These are phyloP conservation scores for Kluyveromyces siamensis DNA, from an alignment of 805 yeast species.

Conservation along the genomic window DNA sequence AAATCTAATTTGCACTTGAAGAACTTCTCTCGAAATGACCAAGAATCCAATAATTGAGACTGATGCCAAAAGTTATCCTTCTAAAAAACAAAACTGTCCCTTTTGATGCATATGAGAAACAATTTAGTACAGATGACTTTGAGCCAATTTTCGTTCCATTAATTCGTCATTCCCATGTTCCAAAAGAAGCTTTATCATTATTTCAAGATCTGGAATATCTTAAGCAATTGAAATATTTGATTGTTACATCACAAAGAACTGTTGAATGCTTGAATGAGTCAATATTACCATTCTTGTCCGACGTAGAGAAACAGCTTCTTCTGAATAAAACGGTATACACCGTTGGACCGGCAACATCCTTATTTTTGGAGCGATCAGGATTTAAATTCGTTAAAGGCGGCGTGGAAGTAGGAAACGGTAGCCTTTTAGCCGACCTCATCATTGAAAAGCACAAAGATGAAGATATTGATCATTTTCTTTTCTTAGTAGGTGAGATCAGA, in stretches of 20 bases:
- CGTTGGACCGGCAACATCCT: conserved; percentile 84
- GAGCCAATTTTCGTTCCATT: conserved; percentile 61
- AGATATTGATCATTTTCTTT: conserved; percentile 34
- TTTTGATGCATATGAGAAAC: conserved; percentile 51
- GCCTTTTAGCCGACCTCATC: conserved; percentile 55
- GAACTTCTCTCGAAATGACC: too few relatives aligned
- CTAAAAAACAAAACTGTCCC: conserved; percentile 69
- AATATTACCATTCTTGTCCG: conserved; percentile 24
- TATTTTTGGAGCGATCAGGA: conserved; percentile 49
- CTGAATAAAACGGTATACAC: conserved; percentile 58
- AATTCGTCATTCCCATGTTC: conserved; percentile 52
- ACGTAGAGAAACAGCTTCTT: conserved; percentile 20
- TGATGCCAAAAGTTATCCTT: conserved; percentile 34
- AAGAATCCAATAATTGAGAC: background rate
- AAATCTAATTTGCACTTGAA: too few relatives aligned
- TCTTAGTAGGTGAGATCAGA: conserved; percentile 80
- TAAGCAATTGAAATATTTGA: conserved; percentile 38
- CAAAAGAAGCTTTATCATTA: conserved; percentile 34
- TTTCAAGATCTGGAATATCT: conserved; percentile 38
- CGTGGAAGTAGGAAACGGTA: conserved; percentile 71
- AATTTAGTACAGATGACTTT: conserved; percentile 31
- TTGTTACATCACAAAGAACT: conserved; percentile 86
- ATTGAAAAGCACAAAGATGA: conserved; percentile 12
- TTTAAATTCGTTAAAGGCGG: conserved; percentile 69
- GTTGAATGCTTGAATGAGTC: conserved; percentile 63